Evolutionary conservation across 2,329 filamentous ascomycete genomes (phyloP).

Genomic region (Metarhizium brunneum): DNA sequence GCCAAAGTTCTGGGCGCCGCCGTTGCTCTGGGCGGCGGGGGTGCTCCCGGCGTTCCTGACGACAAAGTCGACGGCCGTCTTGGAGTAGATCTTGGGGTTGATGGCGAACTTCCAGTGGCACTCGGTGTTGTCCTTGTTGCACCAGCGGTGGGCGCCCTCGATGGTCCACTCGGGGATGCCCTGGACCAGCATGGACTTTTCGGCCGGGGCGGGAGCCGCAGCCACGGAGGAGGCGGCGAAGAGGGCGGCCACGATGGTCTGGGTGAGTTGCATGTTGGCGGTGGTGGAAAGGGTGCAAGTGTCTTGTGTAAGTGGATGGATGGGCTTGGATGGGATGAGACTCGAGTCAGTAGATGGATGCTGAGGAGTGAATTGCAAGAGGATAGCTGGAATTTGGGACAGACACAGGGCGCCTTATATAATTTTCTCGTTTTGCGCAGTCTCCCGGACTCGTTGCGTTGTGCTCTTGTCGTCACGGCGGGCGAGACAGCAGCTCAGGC

Average conservation of each 20-base stretch:
- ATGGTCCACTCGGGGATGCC: slow-evolving; percentile 31
- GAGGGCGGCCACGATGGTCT: slow-evolving; percentile 26
- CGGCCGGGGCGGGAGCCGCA: slow-evolving; percentile 24
- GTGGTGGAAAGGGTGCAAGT: not conserved
- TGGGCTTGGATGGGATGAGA: not conserved
- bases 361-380: too few relatives aligned
- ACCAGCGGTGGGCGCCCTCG: slow-evolving; percentile 28
- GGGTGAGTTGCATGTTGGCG: slow-evolving; percentile 33
- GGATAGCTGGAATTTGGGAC: too few relatives aligned
- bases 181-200: slow-evolving; percentile 30
- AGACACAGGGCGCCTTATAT: too few relatives aligned
- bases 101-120: slow-evolving; percentile 37
- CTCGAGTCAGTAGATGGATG: too few relatives aligned
- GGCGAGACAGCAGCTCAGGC: too few relatives aligned
- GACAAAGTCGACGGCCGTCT: slow-evolving; percentile 28
- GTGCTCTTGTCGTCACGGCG: too few relatives aligned
- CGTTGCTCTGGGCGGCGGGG: slow-evolving; percentile 1
- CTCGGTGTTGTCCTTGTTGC: slow-evolving; percentile 25
- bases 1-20: slow-evolving; percentile 31
- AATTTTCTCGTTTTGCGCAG: too few relatives aligned
- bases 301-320: not conserved
- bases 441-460: too few relatives aligned
- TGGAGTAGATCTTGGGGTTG: slow-evolving; percentile 16
- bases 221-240: slow-evolving; percentile 25
- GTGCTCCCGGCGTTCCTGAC: slow-evolving; percentile 19